Conservation (phyloP, 2,329 filamentous ascomycete species). For the Alternaria longipes region DNA sequence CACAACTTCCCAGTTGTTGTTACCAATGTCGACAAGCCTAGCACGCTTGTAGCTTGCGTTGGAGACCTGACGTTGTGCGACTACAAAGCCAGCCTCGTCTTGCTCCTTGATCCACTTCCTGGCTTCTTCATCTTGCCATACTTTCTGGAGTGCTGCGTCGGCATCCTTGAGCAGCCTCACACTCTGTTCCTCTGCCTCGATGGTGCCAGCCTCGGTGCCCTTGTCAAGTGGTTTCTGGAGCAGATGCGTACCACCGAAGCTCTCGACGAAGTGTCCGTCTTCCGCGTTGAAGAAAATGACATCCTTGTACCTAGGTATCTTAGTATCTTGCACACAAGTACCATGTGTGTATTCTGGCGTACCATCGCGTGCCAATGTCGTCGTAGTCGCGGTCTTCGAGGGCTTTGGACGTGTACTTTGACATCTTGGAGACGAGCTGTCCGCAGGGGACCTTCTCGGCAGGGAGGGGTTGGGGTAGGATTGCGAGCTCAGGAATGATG, state of each 20-base stretch:
- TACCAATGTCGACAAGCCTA: slow-evolving; percentile 40
- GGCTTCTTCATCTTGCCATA: slow-evolving; percentile 35
- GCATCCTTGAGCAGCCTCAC: slow-evolving; percentile 46
- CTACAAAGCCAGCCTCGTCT: slow-evolving; percentile 45
- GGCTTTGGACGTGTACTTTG: slow-evolving; percentile 38
- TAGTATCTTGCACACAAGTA: neutral
- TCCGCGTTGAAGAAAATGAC: slow-evolving; percentile 42
- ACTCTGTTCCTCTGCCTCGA: slow-evolving; percentile 46
- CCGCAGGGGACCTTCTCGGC: slow-evolving; percentile 40
- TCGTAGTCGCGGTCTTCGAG: slow-evolving; percentile 49
- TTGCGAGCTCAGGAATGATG: slow-evolving; percentile 42
- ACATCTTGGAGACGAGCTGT: slow-evolving; percentile 43
- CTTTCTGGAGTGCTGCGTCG: slow-evolving; percentile 37
- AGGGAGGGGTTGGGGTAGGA: slow-evolving; percentile 44
- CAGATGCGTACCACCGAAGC: slow-evolving; percentile 43
- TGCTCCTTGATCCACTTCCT: slow-evolving; percentile 42
- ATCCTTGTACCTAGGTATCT: slow-evolving; percentile 39
- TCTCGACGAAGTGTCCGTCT: slow-evolving; percentile 38
- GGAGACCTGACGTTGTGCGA: slow-evolving; percentile 39
- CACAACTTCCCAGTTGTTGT: slow-evolving; percentile 43
- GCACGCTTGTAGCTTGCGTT: slow-evolving; percentile 51
- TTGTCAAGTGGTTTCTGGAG: slow-evolving; percentile 39
- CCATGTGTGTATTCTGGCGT: neutral
- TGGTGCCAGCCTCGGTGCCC: slow-evolving; percentile 44
- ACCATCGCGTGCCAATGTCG: slow-evolving; percentile 47